Conservation (phyloP, 2,329 filamentous ascomycete genomes). For the Pseudogymnoascus pannorum region DNA sequence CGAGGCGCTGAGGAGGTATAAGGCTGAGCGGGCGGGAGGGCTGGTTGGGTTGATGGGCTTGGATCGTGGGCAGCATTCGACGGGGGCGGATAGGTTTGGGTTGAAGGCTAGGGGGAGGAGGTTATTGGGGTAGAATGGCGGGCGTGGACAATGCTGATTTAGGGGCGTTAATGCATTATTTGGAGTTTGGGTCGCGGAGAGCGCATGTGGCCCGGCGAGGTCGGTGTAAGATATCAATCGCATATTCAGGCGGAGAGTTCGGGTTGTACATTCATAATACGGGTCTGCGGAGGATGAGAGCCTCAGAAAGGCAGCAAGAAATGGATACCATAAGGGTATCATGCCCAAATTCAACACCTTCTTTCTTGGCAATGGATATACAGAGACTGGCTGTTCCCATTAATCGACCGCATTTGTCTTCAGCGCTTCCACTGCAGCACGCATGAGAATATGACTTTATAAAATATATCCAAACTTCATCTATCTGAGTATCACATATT, state of each 20-base stretch:
- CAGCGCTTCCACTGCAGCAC: not conserved
- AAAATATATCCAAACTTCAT: not conserved
- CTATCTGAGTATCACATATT: no score
- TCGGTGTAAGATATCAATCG: not conserved
- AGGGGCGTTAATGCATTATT: not conserved
- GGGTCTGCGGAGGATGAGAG: not conserved
- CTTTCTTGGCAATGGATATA: not conserved
- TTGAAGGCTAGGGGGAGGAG: slow-evolving; percentile 24
- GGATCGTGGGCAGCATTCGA: slow-evolving; percentile 54
- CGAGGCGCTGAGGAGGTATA: slow-evolving; percentile 65
- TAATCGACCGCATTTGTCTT: not conserved
- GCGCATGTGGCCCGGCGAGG: not conserved
- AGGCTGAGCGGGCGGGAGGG: slow-evolving; percentile 53
- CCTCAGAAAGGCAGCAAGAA: not conserved
- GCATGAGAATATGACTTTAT: not conserved
- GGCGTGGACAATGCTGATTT: not conserved
- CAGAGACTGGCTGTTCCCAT: not conserved
- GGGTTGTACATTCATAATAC: not conserved
- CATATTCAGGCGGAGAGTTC: not conserved
- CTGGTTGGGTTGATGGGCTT: slow-evolving; percentile 49
- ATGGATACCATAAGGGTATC: not conserved
- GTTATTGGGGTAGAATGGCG: slow-evolving; percentile 23
- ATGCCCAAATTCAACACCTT: not conserved
- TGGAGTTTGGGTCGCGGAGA: not conserved
- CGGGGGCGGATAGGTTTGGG: slow-evolving; percentile 51